These are phyloP conservation scores for Theobroma grandiflorum DNA, from an alignment of 441 rosid species.

Conservation along the genomic window DNA sequence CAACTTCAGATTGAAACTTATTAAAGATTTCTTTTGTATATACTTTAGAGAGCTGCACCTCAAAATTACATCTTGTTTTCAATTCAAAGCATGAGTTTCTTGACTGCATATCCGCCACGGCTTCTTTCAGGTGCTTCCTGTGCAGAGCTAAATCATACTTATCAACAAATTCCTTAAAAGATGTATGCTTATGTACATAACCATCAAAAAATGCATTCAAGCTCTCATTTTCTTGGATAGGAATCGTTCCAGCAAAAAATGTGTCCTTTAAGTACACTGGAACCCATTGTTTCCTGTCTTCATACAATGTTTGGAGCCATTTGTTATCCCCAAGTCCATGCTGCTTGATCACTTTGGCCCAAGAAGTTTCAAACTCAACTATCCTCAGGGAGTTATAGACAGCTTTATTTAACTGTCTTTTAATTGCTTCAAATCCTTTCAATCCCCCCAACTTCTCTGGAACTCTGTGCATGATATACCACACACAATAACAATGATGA, in stretches of 20 bases:
- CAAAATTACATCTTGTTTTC: conserved; percentile 53
- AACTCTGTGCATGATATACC: conserved; percentile 56
- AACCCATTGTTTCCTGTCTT: conserved; percentile 54
- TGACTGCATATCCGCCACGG: conserved; percentile 50
- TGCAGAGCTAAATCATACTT: conserved; percentile 54
- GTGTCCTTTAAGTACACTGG: conserved; percentile 58
- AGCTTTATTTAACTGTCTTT: conserved; percentile 41
- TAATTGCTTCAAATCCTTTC: conserved; percentile 53
- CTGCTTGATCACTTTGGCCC: conserved; percentile 49
- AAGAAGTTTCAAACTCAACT: conserved; percentile 54
- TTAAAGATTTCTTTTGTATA: conserved; percentile 47
- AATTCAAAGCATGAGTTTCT: conserved; percentile 43
- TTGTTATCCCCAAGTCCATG: conserved; percentile 51
- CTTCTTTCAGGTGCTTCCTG: conserved; percentile 55
- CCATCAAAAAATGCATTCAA: conserved; percentile 54
- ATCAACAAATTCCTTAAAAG: conserved; percentile 62
- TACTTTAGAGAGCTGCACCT: conserved; percentile 57
- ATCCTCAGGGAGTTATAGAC: conserved; percentile 51
- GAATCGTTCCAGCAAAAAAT: conserved; percentile 58
- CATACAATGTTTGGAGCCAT: conserved; percentile 56
- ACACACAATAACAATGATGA: conserved; percentile 45
- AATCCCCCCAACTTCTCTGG: conserved; percentile 59
- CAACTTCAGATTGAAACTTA: conserved; percentile 58
- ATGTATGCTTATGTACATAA: conserved; percentile 58
- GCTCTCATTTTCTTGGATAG: conserved; percentile 49